Evolutionary conservation across 2,329 filamentous ascomycete genomes (phyloP), one percentile per base, ranked within the genome.

Genomic region (Trichoderma polysporum): DNA sequence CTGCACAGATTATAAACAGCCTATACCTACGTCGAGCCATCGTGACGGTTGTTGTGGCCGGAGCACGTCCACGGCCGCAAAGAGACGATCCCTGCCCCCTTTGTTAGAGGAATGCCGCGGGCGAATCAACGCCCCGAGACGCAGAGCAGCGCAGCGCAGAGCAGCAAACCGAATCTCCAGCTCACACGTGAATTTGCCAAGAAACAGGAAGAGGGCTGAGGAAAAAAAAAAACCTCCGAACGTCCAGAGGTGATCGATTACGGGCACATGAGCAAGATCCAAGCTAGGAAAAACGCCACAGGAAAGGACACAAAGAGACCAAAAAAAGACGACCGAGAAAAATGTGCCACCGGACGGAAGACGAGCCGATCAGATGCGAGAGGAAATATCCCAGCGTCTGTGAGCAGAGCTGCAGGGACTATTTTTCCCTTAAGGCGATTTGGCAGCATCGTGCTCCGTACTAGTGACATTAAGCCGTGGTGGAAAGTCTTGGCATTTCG

Each of bases 11-110:
- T 37, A 87, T 75, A 69, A 89, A 88, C 66, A 88, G 80, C 68
- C 88, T 85, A 73, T 89, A 89, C 74, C 88, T 82, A 72, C 89
- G 82, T 60, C 88, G 85, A 67, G 86, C 76, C 84, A 90, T 88
- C 72, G 73, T 76, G 71, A 49, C 68, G 61, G 66, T 35, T 45
- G 27, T 59, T 29, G 56, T 33, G 27, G 37, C 37, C 56, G 37
- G 39, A 31, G 25, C 56, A 33, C 56, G 39, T 19, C 56, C 37
- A 45, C n/a, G 37, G 39, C 56, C 39, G 56, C 56, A 37, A 59
- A 22, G 37, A 47, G 56, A 33, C 56, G 37, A 47, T 59, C 39
- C 29, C 56, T 59, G 12, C 53, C 53, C 53, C 53, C 33, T 39
- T 47, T 31, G 29, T n/a, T 56, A 8, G n/a, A 22, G n/a, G 56